Conservation (phyloP, 805 yeast genomes). For the Myxozyma monticola region DNA sequence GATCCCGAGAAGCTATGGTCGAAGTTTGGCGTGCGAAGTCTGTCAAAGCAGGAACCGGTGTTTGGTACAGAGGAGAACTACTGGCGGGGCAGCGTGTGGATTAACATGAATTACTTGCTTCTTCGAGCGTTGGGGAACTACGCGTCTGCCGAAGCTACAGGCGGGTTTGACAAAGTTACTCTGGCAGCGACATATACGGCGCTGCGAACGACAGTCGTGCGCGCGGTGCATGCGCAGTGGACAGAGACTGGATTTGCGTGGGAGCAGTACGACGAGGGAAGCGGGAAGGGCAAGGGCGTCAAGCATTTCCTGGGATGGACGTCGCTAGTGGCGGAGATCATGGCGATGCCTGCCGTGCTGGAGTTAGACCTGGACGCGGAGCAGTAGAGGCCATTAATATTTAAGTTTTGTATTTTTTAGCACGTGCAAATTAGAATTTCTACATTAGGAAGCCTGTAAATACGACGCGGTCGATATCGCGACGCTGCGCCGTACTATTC, state of each 20-base stretch:
- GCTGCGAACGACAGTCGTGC: constrained; percentile 66
- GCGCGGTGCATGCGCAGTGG: constrained; percentile 72
- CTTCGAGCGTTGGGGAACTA: constrained; percentile 61
- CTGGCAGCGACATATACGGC: constrained; percentile 53
- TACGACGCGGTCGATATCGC: no score
- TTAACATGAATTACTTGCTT: constrained; percentile 81
- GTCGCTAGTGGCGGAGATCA: constrained; percentile 71
- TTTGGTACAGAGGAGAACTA: constrained; percentile 85
- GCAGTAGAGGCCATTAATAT: no score
- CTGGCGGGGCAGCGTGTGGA: constrained; percentile 96
- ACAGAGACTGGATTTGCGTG: constrained; percentile 74
- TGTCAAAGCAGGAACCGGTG: constrained; percentile 62
- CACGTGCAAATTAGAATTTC: no score
- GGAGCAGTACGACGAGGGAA: constrained; percentile 82
- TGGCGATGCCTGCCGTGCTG: constrained; percentile 69
- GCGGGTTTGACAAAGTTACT: constrained; percentile 38
- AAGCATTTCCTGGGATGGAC: constrained; percentile 96
- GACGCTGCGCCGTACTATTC: no score
- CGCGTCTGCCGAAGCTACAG: constrained; percentile 47
- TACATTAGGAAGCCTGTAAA: no score
- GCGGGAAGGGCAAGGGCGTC: constrained; percentile 78
- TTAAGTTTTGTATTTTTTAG: no score
- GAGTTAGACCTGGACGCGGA: no score
- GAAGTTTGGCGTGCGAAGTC: constrained; percentile 74
- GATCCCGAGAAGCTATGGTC: constrained; percentile 79